A percentile compares a stretch with the other conserved stretches of the same genome.
Evolutionary conservation across 768 basidiomycete species (phyloP).

Genomic region (Lactarius trivialis): DNA sequence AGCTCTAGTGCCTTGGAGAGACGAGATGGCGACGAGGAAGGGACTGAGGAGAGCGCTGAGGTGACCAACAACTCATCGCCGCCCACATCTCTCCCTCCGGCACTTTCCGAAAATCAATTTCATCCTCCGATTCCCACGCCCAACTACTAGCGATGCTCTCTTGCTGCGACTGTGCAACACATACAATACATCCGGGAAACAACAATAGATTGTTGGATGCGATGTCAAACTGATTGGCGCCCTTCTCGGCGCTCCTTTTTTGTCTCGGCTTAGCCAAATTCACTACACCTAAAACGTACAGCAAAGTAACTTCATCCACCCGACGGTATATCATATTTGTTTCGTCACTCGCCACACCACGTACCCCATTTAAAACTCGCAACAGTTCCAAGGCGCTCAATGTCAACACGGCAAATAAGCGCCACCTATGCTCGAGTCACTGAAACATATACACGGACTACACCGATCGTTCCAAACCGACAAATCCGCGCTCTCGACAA

Average conservation of each 20-base stretch:
- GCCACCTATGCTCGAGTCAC: constrained; percentile 18
- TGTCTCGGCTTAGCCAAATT: neutral
- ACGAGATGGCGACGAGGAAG: constrained; percentile 17
- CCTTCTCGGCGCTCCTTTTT: neutral
- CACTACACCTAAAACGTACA: neutral
- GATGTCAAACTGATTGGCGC: neutral
- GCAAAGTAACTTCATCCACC: neutral
- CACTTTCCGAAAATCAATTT: constrained; percentile 7
- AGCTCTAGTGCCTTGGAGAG: neutral
- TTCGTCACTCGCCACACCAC: constrained; percentile 7
- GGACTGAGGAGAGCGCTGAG: constrained; percentile 17
- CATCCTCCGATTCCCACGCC: constrained; percentile 8
- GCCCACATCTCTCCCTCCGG: constrained; percentile 6
- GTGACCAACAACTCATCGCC: constrained; percentile 16
- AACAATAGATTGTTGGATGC: neutral
- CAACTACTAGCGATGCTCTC: neutral
- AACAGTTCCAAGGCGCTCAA: neutral
- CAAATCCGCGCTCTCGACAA: constrained; percentile 3
- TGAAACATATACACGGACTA: constrained; percentile 18
- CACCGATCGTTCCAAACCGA: constrained; percentile 9
- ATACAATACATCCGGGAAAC: neutral
- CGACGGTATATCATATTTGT: neutral
- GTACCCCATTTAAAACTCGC: constrained; percentile 8
- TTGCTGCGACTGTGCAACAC: neutral
- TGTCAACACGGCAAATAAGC: constrained; percentile 12